Conservation (phyloP, 2,329 filamentous ascomycete genomes). For the Epichloe gansuensis region DNA sequence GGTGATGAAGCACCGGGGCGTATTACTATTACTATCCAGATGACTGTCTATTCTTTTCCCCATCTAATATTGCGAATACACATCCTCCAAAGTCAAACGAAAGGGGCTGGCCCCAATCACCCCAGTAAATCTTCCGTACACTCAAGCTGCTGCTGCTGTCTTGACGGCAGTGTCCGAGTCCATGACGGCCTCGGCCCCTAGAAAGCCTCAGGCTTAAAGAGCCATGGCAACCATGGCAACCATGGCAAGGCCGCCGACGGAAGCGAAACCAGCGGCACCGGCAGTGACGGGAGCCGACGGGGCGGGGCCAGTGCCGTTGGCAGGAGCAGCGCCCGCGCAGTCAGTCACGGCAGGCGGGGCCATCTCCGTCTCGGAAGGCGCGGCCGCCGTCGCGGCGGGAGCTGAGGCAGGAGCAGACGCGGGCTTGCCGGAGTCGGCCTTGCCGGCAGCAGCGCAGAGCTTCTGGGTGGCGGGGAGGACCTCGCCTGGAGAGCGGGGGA, state of each 20-base stretch:
- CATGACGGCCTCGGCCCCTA: not conserved
- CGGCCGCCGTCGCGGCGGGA: conserved; percentile 2
- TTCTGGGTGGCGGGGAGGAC: conserved; percentile 26
- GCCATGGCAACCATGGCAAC: conserved; percentile 21
- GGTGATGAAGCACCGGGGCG: not conserved
- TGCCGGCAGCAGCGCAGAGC: conserved; percentile 18
- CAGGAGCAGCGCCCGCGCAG: conserved; percentile 2
- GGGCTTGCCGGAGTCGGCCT: conserved; percentile 2
- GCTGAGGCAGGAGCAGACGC: not conserved
- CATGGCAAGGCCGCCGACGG: conserved; percentile 22
- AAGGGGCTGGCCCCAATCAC: conserved; percentile 6
- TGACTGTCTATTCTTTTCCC: conserved; percentile 9
- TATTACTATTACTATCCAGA: conserved; percentile 14
- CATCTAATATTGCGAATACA: not conserved
- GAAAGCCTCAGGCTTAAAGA: conserved; percentile 19
- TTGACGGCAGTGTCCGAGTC: not conserved
- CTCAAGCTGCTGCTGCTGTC: not conserved
- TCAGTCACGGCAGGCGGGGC: conserved; percentile 5
- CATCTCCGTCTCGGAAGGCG: conserved; percentile 6
- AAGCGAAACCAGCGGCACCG: conserved; percentile 19
- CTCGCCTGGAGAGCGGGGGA: conserved; percentile 16
- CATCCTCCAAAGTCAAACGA: not conserved
- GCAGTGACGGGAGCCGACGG: conserved; percentile 11
- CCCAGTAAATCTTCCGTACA: not conserved
- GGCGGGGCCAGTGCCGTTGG: conserved; percentile 10